A percentile compares a stretch with the other conserved stretches of the same genome.
Evolutionary conservation across 768 basidiomycete genomes (phyloP).

Genomic region (Phaeotremella skinneri): DNA sequence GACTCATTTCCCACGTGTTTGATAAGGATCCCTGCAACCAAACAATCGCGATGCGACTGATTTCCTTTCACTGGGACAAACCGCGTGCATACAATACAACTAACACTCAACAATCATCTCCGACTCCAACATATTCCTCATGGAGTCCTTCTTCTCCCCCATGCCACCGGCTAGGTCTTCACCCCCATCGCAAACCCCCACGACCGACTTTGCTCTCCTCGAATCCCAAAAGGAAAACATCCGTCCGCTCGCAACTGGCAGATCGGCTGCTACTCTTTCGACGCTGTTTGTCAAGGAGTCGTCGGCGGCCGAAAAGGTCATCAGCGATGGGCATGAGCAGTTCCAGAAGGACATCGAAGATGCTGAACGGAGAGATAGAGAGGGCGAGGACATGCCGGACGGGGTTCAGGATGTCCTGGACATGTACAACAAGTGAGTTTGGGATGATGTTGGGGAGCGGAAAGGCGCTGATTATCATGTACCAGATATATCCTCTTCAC

Average conservation of each 20-base stretch:
- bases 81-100: not conserved
- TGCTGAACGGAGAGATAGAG: not conserved
- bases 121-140: no score
- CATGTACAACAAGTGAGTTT: slow-evolving; percentile 66
- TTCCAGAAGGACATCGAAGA: not conserved
- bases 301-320: slow-evolving; percentile 63
- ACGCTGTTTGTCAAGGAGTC: slow-evolving; percentile 55
- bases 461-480: not conserved
- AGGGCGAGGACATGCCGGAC: slow-evolving; percentile 58
- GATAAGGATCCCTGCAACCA: not conserved
- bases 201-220: slow-evolving; percentile 54
- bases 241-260: slow-evolving; percentile 53
- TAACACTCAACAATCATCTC: not conserved
- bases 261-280: slow-evolving; percentile 55
- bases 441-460: not conserved
- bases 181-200: slow-evolving; percentile 33
- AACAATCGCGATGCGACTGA: not conserved
- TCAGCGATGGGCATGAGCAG: slow-evolving; percentile 35
- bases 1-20: not conserved
- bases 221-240: slow-evolving; percentile 58
- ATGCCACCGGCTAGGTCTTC: slow-evolving; percentile 5
- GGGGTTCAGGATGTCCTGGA: slow-evolving; percentile 74
- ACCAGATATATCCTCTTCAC: slow-evolving; percentile 75
- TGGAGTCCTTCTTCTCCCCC: slow-evolving; percentile 29
- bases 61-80: no score